Base-by-base conservation (phyloP, 176 grass and related monocot species). In the Oryza punctata region DNA sequence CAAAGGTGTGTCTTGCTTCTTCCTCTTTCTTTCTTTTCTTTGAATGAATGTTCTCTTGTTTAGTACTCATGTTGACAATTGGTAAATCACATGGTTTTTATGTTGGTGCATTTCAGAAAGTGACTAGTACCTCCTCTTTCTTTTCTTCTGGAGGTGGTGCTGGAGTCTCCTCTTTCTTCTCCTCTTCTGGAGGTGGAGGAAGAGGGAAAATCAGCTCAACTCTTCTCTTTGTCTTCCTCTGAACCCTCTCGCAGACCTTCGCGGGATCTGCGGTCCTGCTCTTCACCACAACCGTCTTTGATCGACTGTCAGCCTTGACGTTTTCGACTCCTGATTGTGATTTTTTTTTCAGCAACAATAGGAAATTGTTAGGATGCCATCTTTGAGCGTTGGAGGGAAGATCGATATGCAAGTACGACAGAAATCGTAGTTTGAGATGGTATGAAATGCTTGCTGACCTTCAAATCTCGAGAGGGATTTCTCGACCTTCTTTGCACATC, bases 151-250 rank as follows among this genome's bases (percentile, higher is more conserved):
- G 70, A 32, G 79, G 75, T 45, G 69, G 76, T 28, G 24, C 19
- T 66, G 79, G 69, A 3, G 67, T 29, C 21, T 91, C 88, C 75
- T 94, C 88, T 71, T 94, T 88, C 61, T 91, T 91, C 82, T 91
- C 86, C 68, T 93, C 91, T 66, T 85, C 85, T 4, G 67, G 73
- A 1, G 92, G 84, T 2, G 67, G 71, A 16, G 84, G 89, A 72
- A 91, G 87, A n/a, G 87, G 92, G 26, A 89, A 94, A 14, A 94
- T 82, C 32, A 94, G 59, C 35, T 94, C 92, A 43, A 91, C 92
- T 32, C 78, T 94, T 78, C 83, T 89, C 57, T 82, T 85, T 0
- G 89, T 91, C 73, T 94, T 94, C 71, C 78, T 94, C 32, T 91
- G 92, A 73, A 94, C 86, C 57, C 92, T 86, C 59, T 91, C 87